Evolutionary conservation across 164 flowering plant species (phyloP), one percentile per base, ranked within the genome.

Genomic region (Umbilicus rupestris): DNA sequence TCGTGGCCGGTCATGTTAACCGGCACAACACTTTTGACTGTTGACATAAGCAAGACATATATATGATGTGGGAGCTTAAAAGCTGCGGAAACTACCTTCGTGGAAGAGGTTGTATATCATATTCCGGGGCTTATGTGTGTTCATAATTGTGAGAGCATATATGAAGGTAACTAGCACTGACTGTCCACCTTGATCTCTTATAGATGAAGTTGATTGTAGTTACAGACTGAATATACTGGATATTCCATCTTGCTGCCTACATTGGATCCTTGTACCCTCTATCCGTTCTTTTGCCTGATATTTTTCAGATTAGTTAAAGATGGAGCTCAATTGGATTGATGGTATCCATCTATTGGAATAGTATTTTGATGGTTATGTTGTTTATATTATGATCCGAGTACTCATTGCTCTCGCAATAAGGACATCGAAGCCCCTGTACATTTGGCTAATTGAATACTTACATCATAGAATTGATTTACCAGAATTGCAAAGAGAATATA

Each of bases 81-180:
- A 55, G 60, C 60, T 28, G 33, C 44, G 24, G 60, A 33, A 29
- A 55, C 1, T 55, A 28, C 60, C 60, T 55, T 24, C 60, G 28
- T 15, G 31, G 60, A 55, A 55, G 60, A 55, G 60, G 60, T 55
- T 55, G 31, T 55, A 55, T 26, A 55, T 55, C 60, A 3, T 55
- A 14, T 14, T 11, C 5, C 28, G 60, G 60, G 60, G 60, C 16
- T 12, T 55, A 6, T 55, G 2, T 55, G 26, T 55, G 60, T 55
- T 50, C 29, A 50, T 50, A 50, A 19, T 28, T 55, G 33, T 55
- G 33, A 55, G 60, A 16, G 60, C 31, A 26, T 52, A 26, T 52
- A 24, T 52, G 17, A 52, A 52, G 59, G 59, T 52, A 52, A 52
- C 59, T 9, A 52, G 33, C 28, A 55, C 11, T 3, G 33, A 26